phyloP scores from a whole-genome alignment of 306 rosid species.

The Rosa chinensis region DNA sequence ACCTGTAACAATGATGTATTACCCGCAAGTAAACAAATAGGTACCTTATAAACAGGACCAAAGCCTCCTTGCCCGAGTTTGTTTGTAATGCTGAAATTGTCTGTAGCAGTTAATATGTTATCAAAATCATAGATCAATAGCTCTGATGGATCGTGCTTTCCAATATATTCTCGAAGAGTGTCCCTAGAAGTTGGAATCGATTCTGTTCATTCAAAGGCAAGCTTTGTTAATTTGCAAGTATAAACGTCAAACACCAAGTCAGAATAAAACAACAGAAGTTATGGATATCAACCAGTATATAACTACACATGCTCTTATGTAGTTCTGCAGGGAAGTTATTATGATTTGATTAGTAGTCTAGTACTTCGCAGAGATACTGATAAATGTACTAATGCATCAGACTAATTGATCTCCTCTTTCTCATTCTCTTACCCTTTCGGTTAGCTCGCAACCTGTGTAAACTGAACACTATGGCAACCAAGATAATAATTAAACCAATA shows the following conservation, averaged over 20 bases:
- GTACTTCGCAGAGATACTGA: no score
- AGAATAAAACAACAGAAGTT: no score
- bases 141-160: constrained; percentile 3
- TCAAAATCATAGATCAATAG: constrained; percentile 5
- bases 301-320: no score
- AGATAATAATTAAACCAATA: background rate
- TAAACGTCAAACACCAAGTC: no score
- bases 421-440: constrained; percentile 13
- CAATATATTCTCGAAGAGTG: background rate
- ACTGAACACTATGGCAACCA: background rate
- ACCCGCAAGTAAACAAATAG: background rate
- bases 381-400: no score
- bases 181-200: no score
- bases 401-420: no score
- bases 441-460: constrained; percentile 2
- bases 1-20: background rate
- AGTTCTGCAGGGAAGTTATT: no score
- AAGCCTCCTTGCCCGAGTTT: constrained; percentile 33
- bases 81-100: constrained; percentile 15
- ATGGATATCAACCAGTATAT: no score
- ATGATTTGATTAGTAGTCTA: background rate
- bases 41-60: constrained; percentile 27
- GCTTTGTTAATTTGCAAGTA: no score
- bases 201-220: no score
- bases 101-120: background rate